Percentiles rank a stretch among this genome's conserved stretches.
Evolutionary conservation across 1,284 basidiomycete genomes (phyloP).

Genomic region (Jaminaea rosea): DNA sequence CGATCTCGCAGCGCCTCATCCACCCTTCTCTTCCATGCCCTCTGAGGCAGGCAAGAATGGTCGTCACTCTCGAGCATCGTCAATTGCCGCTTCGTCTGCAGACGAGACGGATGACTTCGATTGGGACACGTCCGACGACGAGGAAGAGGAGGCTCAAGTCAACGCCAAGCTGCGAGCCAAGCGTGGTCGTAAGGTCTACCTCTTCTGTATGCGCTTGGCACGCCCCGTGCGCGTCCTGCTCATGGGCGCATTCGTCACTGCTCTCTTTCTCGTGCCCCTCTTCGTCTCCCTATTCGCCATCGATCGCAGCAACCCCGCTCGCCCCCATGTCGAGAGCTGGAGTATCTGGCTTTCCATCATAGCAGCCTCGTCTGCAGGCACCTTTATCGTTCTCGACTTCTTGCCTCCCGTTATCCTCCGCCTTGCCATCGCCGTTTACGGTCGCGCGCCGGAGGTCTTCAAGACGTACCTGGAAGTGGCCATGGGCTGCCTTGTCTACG

Average conservation of each 20-base stretch:
- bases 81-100: constrained; percentile 8
- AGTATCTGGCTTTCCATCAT: constrained; percentile 44
- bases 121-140: constrained; percentile 33
- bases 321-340: constrained; percentile 30
- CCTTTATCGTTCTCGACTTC: constrained; percentile 36
- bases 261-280: constrained; percentile 25
- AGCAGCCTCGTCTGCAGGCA: constrained; percentile 33
- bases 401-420: constrained; percentile 25
- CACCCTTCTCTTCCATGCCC: not conserved
- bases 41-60: not conserved
- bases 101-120: constrained; percentile 43
- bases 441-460: constrained; percentile 33
- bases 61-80: not conserved
- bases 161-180: constrained; percentile 20
- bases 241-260: constrained; percentile 29
- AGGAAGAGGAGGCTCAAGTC: constrained; percentile 17
- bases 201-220: constrained; percentile 29
- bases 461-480: constrained; percentile 33
- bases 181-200: constrained; percentile 31
- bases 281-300: constrained; percentile 36
- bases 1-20: not conserved
- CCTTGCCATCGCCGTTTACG: constrained; percentile 33
- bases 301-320: constrained; percentile 16
- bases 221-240: constrained; percentile 38
- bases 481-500: constrained; percentile 29